Base-by-base conservation (phyloP, 2,329 filamentous ascomycete genomes). In the Myotisia sp. region DNA sequence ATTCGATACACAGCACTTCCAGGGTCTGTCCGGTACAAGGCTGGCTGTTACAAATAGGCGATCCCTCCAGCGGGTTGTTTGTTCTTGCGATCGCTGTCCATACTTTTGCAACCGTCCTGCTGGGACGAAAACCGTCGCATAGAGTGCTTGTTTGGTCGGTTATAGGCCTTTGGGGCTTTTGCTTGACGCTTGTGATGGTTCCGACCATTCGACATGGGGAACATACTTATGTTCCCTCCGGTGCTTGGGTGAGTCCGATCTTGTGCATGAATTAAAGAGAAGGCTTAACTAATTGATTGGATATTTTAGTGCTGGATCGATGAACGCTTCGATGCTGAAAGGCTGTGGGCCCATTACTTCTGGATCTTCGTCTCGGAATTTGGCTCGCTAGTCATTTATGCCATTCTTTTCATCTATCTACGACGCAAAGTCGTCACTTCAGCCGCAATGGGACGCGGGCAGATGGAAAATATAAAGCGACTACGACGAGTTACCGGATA, bases 341-440 rank as follows among this genome's bases (percentile, higher is more conserved):
- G 65, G 5, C 53, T 70, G 3, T 68, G 58, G 58, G 54, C 62
- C 4, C 66, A 69, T 43, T 70, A 70, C 44, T 39, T 70, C 22
- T 70, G 65, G 65, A 67, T 69, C 41, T 69, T 69, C 50, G 50
- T 67, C 26, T 52, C 64, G 27, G 65, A 70, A 44, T 67, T 68
- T 41, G 63, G 63, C 13, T 66, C 64, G 3, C 51, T 69, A 18
- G 46, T 56, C 10, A 56, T 69, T 16, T 70, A 70, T 43, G 51
- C 55, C 2, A 46, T 66, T 37, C 53, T 68, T 44, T 68, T 64
- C 46, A 49, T 67, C 41, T 61, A 66, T 36, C 51, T 68, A 1
- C 61, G 62, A 6, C 56, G 53, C 13, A 60, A 59, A 16, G 60
- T 68, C 21, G 48, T 52, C 21, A 52, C 52, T 21, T 58, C 56